Base-by-base conservation (phyloP, 208 protist genomes). In the Herpetomonas tarakana region DNA sequence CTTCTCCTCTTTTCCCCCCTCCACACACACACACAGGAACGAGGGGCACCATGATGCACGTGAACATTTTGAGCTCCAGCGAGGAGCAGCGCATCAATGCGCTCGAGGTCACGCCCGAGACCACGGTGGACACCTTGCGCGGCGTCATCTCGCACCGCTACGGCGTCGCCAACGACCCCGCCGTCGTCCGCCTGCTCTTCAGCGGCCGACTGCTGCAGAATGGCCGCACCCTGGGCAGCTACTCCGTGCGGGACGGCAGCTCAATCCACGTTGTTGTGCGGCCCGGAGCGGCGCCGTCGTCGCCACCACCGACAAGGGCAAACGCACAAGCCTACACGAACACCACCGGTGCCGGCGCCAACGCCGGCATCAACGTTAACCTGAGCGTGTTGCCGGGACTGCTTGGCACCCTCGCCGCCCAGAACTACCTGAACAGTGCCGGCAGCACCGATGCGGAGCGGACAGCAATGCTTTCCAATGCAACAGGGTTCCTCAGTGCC, bases 191-290 rank as follows among this genome's bases (percentile, higher is more conserved):
- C 4, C 65, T 77, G 19, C 65, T 77, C 41, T 41, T 65, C 55
- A 49, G 52, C 45, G 65, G 71, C 4, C 58, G 54, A n/a, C 50
- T 77, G 1, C 59, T 77, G 47, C 58, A 70, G 30, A 58, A 50
- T 14, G 26, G 39, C 65, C 26, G 62, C 27, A 30, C 71, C 1
- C 52, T 86, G 47, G 27, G 31, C 26, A 65, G 39, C 58, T 77
- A 78, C 69, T 55, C 60, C 62, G 62, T 82, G 28, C 50, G 60
- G 18, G 67, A 82, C 19, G 65, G 61, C 52, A 65, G 47, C 46
- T 69, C 62, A 7, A 52, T 86, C 22, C 70, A 86, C 59, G 56
- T 86, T 25, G 79, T 86, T 3, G 65, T 78, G 29, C 60, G 70
- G 50, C 21, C 58, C 22, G 49, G 11, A 25, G 30, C 55, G 24